Evolutionary conservation across 2,329 filamentous ascomycete genomes (phyloP), one percentile per base, ranked within the genome.

Genomic region (Claviceps africana): DNA sequence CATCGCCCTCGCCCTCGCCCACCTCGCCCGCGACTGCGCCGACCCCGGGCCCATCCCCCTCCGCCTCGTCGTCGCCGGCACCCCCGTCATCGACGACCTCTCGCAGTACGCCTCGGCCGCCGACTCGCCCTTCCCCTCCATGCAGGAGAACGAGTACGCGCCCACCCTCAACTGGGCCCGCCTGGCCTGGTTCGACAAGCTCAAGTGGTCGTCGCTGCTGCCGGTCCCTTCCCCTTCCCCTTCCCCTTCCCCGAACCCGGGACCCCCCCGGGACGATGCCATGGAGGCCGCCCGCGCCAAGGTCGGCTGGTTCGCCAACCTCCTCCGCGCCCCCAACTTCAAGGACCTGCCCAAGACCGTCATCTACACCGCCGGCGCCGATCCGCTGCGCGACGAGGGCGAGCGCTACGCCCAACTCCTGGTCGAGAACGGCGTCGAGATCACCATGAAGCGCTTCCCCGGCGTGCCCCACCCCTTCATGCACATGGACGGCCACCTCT

Each of bases 381-480:
- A 75, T 55, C 70, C 71, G 2, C 56, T 76, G 51, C 63, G 73
- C 2, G 73, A 76, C 56, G 73, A 76, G 56, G 73, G 72, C 2
- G 72, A 76, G 60, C 67, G 67, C 0, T 76, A 76, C 54, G 73
- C 63, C 0, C 59, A 60, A 55, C 65, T 67, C 56, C 56, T 76
- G 52, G 60, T 71, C 10, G 65, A 70, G 54, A 61, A 63, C n/a
- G 73, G 73, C 2, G 70, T 69, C 53, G 67, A 72, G 56, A 72
- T 75, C 25, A 69, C 67, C 1, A 55, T 71, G 54, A 70, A 69
- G 58, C 60, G 72, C n/a, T 76, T 74, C 55, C 56, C 62, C 1
- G 72, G 72, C 0, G 69, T 73, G 33, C 73, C 73, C 10, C 73
- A 76, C 55, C 70, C 70, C 0, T 76, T 75, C 56, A 72, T 72